Conservation (phyloP, 202 grass and related monocot genomes). For the Panicum virgatum region DNA sequence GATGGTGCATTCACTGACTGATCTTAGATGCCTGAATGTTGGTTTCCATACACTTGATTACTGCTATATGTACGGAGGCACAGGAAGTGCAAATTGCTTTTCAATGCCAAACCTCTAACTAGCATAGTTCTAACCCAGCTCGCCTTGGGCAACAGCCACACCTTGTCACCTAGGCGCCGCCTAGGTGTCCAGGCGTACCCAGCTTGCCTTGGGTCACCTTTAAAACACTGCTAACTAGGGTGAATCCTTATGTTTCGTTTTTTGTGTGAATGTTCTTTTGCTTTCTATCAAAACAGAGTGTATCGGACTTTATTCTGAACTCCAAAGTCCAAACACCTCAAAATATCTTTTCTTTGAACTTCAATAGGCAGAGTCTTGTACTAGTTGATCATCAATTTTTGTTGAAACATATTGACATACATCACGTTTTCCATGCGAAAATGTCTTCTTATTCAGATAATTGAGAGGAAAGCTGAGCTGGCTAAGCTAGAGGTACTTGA, state of each 20-base stretch:
- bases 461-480: conserved; percentile 80
- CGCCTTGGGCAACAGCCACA: too few relatives aligned
- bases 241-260: not conserved
- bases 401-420: not conserved
- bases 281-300: not conserved
- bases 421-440: conserved; percentile 6
- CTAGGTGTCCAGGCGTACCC: too few relatives aligned
- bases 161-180: too few relatives aligned
- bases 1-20: not conserved
- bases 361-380: not conserved
- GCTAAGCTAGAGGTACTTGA: conserved; percentile 87
- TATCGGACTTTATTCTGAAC: not conserved
- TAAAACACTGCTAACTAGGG: not conserved
- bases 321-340: not conserved
- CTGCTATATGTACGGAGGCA: not conserved
- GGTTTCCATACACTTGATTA: not conserved
- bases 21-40: not conserved
- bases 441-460: conserved; percentile 52
- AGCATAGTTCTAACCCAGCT: too few relatives aligned
- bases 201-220: too few relatives aligned
- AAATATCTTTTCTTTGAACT: not conserved
- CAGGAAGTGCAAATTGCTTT: not conserved
- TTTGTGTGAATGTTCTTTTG: not conserved
- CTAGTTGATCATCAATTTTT: not conserved
- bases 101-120: not conserved